These are phyloP conservation scores for Penicillium malachiteum DNA, from an alignment of 495 filamentous ascomycete species.

Conservation along the genomic window DNA sequence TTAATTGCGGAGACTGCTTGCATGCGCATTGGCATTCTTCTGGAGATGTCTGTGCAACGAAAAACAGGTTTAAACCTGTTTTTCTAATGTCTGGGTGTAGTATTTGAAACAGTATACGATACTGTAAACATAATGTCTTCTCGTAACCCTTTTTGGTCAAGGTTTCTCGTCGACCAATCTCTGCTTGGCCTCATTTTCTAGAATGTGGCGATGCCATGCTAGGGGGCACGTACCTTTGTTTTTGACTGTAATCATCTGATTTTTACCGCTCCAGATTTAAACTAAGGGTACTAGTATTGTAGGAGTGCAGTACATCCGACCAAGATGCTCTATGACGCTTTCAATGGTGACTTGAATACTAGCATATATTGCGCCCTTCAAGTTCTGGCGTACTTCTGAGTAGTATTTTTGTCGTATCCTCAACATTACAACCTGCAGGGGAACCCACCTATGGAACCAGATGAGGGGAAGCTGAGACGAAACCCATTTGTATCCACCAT, in stretches of 20 bases:
- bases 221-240: background rate
- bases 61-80: slow-evolving; percentile 1
- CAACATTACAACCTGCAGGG: background rate
- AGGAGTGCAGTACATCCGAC: too few relatives aligned
- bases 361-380: too few relatives aligned
- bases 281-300: too few relatives aligned
- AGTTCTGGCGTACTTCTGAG: too few relatives aligned
- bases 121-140: background rate
- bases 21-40: background rate
- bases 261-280: too few relatives aligned
- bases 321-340: too few relatives aligned
- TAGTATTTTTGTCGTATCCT: background rate
- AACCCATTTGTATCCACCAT: background rate
- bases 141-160: background rate
- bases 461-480: background rate
- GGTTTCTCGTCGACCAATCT: background rate
- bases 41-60: background rate
- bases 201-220: background rate
- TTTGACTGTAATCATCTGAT: background rate
- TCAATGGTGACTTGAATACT: too few relatives aligned
- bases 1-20: background rate
- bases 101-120: background rate
- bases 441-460: background rate
- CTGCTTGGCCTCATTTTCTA: background rate
- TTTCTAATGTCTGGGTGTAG: background rate